Percentiles rank a stretch among this genome's conserved stretches.
These are phyloP conservation scores for Ciborinia camelliae DNA, from an alignment of 2,329 filamentous ascomycete species.

Conservation along the genomic window DNA sequence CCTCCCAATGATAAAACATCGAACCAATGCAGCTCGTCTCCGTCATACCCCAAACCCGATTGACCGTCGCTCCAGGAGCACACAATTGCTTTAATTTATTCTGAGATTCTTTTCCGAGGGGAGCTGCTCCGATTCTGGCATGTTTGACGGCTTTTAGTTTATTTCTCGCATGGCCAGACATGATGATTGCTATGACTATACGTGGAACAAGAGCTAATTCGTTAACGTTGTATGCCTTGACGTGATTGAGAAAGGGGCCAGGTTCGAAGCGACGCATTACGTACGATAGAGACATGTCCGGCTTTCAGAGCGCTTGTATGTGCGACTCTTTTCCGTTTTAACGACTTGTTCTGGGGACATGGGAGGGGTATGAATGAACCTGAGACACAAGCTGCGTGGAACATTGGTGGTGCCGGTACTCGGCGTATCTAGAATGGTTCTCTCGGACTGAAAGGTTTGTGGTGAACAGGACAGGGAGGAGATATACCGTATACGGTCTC, in stretches of 20 bases:
- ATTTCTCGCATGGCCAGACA: slow-evolving; percentile 24
- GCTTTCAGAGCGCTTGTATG: slow-evolving; percentile 52
- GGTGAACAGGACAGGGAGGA: slow-evolving; percentile 44
- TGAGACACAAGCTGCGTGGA: slow-evolving; percentile 69
- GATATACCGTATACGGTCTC: slow-evolving; percentile 55
- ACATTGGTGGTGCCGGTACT: slow-evolving; percentile 49
- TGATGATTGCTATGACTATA: slow-evolving; percentile 62
- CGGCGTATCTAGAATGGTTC: slow-evolving; percentile 45
- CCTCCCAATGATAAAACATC: slow-evolving; percentile 47
- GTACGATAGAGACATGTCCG: slow-evolving; percentile 40
- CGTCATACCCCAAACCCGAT: slow-evolving; percentile 54
- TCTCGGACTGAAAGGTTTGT: not conserved
- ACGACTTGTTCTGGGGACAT: not conserved
- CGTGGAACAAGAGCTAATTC: slow-evolving; percentile 68
- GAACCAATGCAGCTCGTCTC: slow-evolving; percentile 39
- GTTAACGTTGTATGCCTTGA: slow-evolving; percentile 67
- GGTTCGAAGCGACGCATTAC: slow-evolving; percentile 79
- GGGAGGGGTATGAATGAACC: slow-evolving; percentile 30
- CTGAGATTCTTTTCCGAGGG: slow-evolving; percentile 44
- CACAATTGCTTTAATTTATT: slow-evolving; percentile 43
- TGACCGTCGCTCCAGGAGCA: slow-evolving; percentile 41
- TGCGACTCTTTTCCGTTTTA: slow-evolving; percentile 50
- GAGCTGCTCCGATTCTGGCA: slow-evolving; percentile 48
- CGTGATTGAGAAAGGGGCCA: slow-evolving; percentile 61
- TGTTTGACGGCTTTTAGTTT: slow-evolving; percentile 54